Conservation (phyloP, 495 filamentous ascomycete species). For the Neurospora tetrasperma region DNA sequence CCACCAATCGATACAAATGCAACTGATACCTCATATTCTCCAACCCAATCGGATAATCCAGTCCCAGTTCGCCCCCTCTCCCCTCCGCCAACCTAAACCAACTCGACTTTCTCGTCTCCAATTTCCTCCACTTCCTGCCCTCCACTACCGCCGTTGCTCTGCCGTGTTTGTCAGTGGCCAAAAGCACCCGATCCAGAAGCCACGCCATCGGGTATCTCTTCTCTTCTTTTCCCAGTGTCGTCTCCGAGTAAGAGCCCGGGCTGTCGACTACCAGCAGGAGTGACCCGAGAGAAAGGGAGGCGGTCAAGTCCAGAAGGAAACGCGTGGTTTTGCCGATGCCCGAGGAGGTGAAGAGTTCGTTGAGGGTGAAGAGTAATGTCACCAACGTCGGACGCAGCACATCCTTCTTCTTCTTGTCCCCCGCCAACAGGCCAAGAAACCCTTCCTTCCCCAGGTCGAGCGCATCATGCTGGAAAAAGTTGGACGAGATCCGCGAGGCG, state of each 20-base stretch:
- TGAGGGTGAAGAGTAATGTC: slow-evolving; percentile 91
- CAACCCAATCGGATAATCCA: slow-evolving; percentile 73
- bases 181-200: slow-evolving; percentile 74
- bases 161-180: slow-evolving; percentile 19
- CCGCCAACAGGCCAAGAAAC: slow-evolving; percentile 31
- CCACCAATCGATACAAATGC: slow-evolving; percentile 53
- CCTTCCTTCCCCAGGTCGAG: slow-evolving; percentile 38
- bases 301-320: slow-evolving; percentile 58
- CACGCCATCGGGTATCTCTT: slow-evolving; percentile 89
- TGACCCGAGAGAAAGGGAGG: slow-evolving; percentile 43
- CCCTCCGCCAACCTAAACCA: slow-evolving; percentile 69
- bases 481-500: slow-evolving; percentile 25
- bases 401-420: not conserved
- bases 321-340: slow-evolving; percentile 63
- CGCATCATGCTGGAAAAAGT: slow-evolving; percentile 53
- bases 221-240: slow-evolving; percentile 48
- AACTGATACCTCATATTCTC: slow-evolving; percentile 95
- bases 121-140: slow-evolving; percentile 53
- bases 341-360: slow-evolving; percentile 74
- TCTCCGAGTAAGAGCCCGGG: slow-evolving; percentile 80
- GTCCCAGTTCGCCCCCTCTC: slow-evolving; percentile 5
- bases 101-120: slow-evolving; percentile 60
- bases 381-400: slow-evolving; percentile 38
- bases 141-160: slow-evolving; percentile 14
- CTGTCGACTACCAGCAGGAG: slow-evolving; percentile 84